Conservation (phyloP, 1,284 basidiomycete genomes). For the Entoloma clypeatum region DNA sequence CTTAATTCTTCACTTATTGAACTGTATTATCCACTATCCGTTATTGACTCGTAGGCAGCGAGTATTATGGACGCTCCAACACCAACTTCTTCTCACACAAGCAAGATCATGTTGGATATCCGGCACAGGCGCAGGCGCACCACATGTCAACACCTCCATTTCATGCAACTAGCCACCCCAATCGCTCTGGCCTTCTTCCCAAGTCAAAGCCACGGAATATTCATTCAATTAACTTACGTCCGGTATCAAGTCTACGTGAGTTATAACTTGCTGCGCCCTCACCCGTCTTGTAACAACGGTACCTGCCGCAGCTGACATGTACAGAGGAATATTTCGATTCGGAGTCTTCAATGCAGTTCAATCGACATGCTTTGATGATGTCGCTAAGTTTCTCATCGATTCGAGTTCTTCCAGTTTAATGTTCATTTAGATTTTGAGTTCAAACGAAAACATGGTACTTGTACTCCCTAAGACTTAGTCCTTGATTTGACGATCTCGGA, state of each 20-base stretch:
- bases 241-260: slow-evolving; percentile 71
- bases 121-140: too few species aligned
- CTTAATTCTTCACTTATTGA: too few species aligned
- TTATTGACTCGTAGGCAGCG: too few species aligned
- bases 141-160: too few species aligned
- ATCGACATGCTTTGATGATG: slow-evolving; percentile 75
- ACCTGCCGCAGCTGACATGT: slow-evolving; percentile 65
- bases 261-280: slow-evolving; percentile 11
- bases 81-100: too few species aligned
- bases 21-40: too few species aligned
- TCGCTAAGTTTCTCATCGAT: slow-evolving; percentile 30
- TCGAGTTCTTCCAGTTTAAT: not conserved
- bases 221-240: slow-evolving; percentile 52
- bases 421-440: slow-evolving; percentile 54
- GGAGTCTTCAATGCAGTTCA: slow-evolving; percentile 89
- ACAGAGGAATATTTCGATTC: slow-evolving; percentile 80
- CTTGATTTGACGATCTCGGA: slow-evolving; percentile 7
- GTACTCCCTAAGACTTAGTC: slow-evolving; percentile 1
- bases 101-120: too few species aligned
- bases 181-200: slow-evolving; percentile 2
- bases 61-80: too few species aligned
- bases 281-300: not conserved
- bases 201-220: slow-evolving; percentile 35
- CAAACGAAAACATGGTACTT: slow-evolving; percentile 72
- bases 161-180: too few species aligned